Evolutionary conservation across 176 grass and related monocot species (phyloP), one percentile per base, ranked within the genome.

Genomic region (Poa annua): DNA sequence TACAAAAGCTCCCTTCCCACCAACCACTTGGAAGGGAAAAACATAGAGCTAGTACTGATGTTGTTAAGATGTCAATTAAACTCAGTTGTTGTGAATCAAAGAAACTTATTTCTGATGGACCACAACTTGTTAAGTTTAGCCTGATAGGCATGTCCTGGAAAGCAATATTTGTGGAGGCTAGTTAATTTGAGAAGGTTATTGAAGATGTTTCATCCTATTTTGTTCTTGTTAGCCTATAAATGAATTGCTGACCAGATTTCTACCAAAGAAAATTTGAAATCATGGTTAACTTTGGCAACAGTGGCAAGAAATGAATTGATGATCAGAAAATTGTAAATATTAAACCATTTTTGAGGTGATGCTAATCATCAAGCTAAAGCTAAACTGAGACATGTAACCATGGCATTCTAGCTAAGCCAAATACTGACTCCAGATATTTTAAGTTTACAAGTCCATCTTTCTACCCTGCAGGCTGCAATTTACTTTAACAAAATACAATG

Each of bases 401-500:
- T 49, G 4, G 13, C 22, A 71, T 62, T 81, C 17, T 48, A 71
- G 24, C 21, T 42, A 67, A 35, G 13, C 24, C 32, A 69, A 81
- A 77, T 53, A 14, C 1, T 53, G 2, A 38, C 42, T 52, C 11
- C 29, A 14, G 45, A 48, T 48, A 14, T 48, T 51, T 49, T 14
- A 21, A 24, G 44, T 68, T 83, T 52, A 67, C 22, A n/a, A 60
- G 4, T 34, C 15, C 33, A 10, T 80, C 76, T 49, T 41, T 48
- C 45, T 69, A 69, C 41, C 19, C 25, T 64, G 8, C 74, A 98
- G 95, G 95, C 92, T 84, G 95, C 88, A 2, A 84, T 95, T 84
- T 95, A 98, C 71, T 95, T 98, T 32, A 98, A 98, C 82, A 95
- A 98, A 64, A 98, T 98, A 88, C 95, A 95, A 62, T 98, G 95